phyloP scores from a whole-genome alignment of 768 basidiomycete genomes.

The Pulveroboletus sp. region DNA sequence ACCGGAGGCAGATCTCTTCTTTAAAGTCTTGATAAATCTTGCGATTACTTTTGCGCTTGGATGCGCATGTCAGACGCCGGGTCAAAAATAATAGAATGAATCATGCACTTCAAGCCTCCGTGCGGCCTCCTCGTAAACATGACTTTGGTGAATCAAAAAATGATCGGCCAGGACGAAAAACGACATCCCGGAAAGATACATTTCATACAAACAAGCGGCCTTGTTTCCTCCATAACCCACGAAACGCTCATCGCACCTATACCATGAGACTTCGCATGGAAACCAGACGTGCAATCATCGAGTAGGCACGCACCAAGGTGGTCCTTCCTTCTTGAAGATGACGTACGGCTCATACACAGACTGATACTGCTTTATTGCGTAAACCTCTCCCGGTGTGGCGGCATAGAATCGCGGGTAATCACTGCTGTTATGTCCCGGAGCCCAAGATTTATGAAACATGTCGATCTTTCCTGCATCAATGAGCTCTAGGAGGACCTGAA shows the following conservation, averaged over 20 bases:
- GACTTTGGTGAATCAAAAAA: constrained; percentile 86
- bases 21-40: constrained; percentile 76
- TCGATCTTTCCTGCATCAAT: constrained; percentile 52
- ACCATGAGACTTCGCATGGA: neutral
- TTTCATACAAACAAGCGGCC: constrained; percentile 87
- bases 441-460: constrained; percentile 79
- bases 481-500: constrained; percentile 55
- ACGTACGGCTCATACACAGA: constrained; percentile 87
- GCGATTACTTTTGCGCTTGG: constrained; percentile 68
- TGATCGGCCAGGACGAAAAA: constrained; percentile 85
- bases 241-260: constrained; percentile 88
- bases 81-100: neutral
- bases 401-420: constrained; percentile 69
- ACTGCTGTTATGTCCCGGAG: constrained; percentile 74
- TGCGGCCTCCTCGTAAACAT: constrained; percentile 72
- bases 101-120: constrained; percentile 63
- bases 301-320: constrained; percentile 56
- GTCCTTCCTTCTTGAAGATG: constrained; percentile 70
- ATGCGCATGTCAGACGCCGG: neutral
- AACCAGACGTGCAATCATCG: neutral
- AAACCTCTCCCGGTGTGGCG: constrained; percentile 61
- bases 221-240: constrained; percentile 92
- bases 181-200: constrained; percentile 82
- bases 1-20: constrained; percentile 73
- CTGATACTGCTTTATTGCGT: constrained; percentile 74